A percentile compares a stretch with the other conserved stretches of the same genome.
Conservation (phyloP, 2,329 filamentous ascomycete genomes). For the Fusarium nematophilum region DNA sequence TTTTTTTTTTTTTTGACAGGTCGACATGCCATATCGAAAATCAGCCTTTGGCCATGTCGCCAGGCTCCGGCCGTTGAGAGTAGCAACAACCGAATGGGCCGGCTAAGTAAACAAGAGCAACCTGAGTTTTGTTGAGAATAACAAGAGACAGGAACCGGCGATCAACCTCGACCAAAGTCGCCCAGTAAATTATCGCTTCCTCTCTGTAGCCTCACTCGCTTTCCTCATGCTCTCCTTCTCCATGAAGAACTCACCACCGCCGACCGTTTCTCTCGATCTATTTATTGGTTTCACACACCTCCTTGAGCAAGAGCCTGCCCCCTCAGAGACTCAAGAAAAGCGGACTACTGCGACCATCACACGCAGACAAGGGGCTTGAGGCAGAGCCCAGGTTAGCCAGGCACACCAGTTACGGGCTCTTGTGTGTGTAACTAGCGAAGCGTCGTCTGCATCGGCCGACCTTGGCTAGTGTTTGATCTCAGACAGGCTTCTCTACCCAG, state of each 20-base stretch:
- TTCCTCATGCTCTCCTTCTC: not conserved
- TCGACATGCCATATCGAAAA: conserved; percentile 6
- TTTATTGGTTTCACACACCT: not conserved
- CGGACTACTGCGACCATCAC: conserved; percentile 14
- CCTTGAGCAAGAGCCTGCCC: conserved; percentile 10
- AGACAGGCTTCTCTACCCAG: not conserved
- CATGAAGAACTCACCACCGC: conserved; percentile 5
- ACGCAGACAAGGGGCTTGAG: conserved; percentile 16
- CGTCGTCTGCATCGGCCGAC: conserved; percentile 3
- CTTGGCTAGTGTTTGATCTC: conserved; percentile 9
- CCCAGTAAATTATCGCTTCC: too few relatives aligned
- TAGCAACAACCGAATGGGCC: conserved; percentile 13
- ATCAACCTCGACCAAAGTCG: too few relatives aligned
- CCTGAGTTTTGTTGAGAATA: not conserved
- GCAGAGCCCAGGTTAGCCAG: conserved; percentile 26
- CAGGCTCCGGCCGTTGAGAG: conserved; percentile 11
- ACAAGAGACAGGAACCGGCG: not conserved
- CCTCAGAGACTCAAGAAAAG: conserved; percentile 29
- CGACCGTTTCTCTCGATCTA: conserved; percentile 3
- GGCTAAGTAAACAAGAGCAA: conserved; percentile 9
- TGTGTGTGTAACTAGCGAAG: conserved; percentile 11
- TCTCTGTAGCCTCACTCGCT: conserved; percentile 10
- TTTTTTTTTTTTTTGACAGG: conserved; percentile 1
- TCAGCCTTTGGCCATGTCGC: conserved; percentile 3
- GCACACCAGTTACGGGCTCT: conserved; percentile 29